Base-by-base conservation (phyloP, 257 asterid genomes). In the Misopates orontium region DNA sequence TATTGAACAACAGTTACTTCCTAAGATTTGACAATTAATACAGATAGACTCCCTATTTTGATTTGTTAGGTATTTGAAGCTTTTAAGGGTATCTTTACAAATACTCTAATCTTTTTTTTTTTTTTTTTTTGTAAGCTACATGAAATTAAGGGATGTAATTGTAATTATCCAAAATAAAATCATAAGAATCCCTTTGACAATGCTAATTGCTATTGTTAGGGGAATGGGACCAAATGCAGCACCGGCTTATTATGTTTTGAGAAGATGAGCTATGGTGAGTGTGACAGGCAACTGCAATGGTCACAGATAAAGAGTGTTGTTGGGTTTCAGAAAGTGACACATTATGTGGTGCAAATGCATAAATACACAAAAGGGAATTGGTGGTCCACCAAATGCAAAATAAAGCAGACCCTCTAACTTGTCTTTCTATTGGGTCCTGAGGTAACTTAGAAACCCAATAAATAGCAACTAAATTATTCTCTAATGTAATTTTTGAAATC, bases 271-370 rank as follows among this genome's bases (percentile, higher is more conserved):
- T 59, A 59, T 72, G 21, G 60, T 75, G 82, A 76, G 71, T 36
- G 70, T 8, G 86, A 81, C 81, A 78, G 73, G 31, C 70, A 69
- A 52, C 81, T 75, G 79, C 73, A 77, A 66, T 62, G 13, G 73
- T 74, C 77, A 66, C 77, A 71, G 60, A 31, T 74, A 61, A 68
- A 71, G 71, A n/a, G 66, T 62, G 75, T 31, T 65, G 72, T 71
- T 71, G 78, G n/a, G 62, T 13, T 41, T 62, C 75, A 62, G 20
- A 64, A 74, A 50, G 65, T 59, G 64, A 50, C 61, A 59, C 44
- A 62, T 18, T 50, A 47, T 60, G 80, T 62, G 66, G 61, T 74
- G 21, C 25, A 69, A 74, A 56, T 44, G 19, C 31, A 42, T 62
- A 54, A 15, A 9, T 40, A 39, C 9, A 23, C 36, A 44, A 69